A percentile compares a stretch with the other conserved stretches of the same genome.
These are phyloP conservation scores for Triticum urartu DNA, from an alignment of 176 grass and related monocot species.

Conservation along the genomic window DNA sequence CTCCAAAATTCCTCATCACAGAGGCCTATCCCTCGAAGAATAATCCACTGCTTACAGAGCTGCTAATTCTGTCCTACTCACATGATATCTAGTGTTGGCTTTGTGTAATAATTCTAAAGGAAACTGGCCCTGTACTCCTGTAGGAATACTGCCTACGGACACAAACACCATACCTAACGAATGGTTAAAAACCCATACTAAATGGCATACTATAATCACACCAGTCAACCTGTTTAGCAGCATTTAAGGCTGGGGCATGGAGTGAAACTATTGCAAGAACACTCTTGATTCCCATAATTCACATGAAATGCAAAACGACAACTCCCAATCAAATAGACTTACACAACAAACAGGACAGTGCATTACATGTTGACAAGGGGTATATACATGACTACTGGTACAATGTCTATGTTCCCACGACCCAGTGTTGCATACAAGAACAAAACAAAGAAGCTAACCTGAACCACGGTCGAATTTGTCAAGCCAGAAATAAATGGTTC, in stretches of 20 bases:
- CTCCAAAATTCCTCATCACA: not conserved
- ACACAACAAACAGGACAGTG: not conserved
- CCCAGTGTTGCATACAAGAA: not conserved
- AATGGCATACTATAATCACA: not conserved
- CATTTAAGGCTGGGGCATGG: not conserved
- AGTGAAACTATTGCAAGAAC: not conserved
- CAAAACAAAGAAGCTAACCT: conserved; percentile 47
- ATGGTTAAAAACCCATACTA: not conserved
- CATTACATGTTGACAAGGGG: not conserved
- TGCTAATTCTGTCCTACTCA: not conserved
- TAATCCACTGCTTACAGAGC: not conserved
- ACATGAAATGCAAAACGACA: not conserved
- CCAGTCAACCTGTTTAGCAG: not conserved
- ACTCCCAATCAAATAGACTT: conserved; percentile 22
- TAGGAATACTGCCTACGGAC: not conserved
- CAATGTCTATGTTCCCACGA: not conserved
- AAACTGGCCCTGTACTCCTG: not conserved
- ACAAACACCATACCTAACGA: not conserved
- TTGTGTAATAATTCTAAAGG: not conserved
- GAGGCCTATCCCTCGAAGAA: not conserved
- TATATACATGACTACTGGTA: conserved; percentile 5
- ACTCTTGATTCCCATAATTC: not conserved
- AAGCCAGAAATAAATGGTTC: conserved; percentile 85
- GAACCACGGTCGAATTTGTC: conserved; percentile 55
- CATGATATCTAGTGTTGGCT: not conserved